Evolutionary conservation across 208 protist species (phyloP), one percentile per base, ranked within the genome.

Genomic region (Leptomonas pyrrhocoris): DNA sequence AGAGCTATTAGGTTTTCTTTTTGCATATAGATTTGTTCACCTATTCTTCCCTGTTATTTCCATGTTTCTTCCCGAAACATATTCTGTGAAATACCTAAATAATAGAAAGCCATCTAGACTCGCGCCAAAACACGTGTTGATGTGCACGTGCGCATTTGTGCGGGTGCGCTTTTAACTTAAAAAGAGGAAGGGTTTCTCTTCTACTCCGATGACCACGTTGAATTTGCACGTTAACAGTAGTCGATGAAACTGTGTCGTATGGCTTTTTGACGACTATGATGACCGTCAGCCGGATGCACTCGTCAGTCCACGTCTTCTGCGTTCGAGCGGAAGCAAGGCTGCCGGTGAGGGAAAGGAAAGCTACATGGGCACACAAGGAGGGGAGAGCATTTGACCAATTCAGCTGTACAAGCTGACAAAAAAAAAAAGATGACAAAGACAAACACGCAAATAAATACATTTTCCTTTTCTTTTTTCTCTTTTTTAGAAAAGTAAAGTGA

Each of bases 361-460:
- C 16, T n/a, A 48, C 7, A 15, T 19, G 16, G 34, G 34, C 34
- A 38, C 34, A 9, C 9, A 38, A 9, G 34, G 34, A 9, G 34
- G 7, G 34, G 9, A 9, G 3, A 9, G 34, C 3, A 3, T 38
- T 38, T 38, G 34, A 38, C 16, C 18, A 48, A 6, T 21, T 3
- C 43, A n/a, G 16, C 16, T 7, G 2, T 48, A 3, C 43, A 12
- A 3, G 11, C 43, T 5, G 21, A 18, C 12, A 34, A 46, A 28
- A 63, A 49, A 63, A 21, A 49, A 55, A 21, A 42, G 38, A 61
- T 2, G 31, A 42, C 3, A 48, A 34, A 4, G 27, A 62, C 50
- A 54, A 62, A 19, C 28, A 51, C 27, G 36, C 53, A 48, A 65
- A 50, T 60, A 65, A 54, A 71, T 46, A 54, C 25, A 53, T 34